Evolutionary conservation across 177 flowering plant species (phyloP), one percentile per base, ranked within the genome.

Genomic region (Vitis hybrid): DNA sequence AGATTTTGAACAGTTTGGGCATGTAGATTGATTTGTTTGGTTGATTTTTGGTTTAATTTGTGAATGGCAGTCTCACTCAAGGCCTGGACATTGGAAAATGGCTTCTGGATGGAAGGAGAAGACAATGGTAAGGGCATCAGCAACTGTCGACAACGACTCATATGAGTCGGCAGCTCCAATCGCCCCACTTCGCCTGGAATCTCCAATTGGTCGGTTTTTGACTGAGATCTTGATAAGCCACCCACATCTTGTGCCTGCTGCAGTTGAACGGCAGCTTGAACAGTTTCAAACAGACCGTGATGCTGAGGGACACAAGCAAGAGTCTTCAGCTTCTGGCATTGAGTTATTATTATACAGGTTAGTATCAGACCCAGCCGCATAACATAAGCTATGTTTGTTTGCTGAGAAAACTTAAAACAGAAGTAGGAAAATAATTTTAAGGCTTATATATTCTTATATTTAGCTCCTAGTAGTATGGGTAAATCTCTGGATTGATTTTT

Each of bases 201-300:
- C 97, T 62, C 97, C 97, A 3, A 64, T 86, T n/a, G 97, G 98
- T 30, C 95, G 86, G 81, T 86, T 94, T 69, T 80, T 94, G 65
- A 82, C 88, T 56, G 88, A 92, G 74, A 92, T 92, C 11, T 69
- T 94, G 60, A 54, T 56, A 34, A 91, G 82, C 72, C 97, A 92
- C 51, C 98, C 98, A 2, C 97, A 92, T 80, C 91, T 94, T 14
- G 83, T 94, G 57, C 90, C 91, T 18, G 93, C 95, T 62, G 98
- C 97, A 0, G 94, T 91, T 61, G 98, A 92, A 56, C 87, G 89
- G 75, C 98, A 94, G 75, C 97, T 94, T 56, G 84, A 94, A 67
- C 90, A 82, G 79, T 94, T 94, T 57, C 88, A 88, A 66, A 82
- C 87, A 60, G 97, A 89, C 17, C 87, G 91, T 48, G 91, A 90